Evolutionary conservation across 2,329 filamentous ascomycete species (phyloP), one percentile per base, ranked within the genome.

Genomic region (Diaporthe helianthi): DNA sequence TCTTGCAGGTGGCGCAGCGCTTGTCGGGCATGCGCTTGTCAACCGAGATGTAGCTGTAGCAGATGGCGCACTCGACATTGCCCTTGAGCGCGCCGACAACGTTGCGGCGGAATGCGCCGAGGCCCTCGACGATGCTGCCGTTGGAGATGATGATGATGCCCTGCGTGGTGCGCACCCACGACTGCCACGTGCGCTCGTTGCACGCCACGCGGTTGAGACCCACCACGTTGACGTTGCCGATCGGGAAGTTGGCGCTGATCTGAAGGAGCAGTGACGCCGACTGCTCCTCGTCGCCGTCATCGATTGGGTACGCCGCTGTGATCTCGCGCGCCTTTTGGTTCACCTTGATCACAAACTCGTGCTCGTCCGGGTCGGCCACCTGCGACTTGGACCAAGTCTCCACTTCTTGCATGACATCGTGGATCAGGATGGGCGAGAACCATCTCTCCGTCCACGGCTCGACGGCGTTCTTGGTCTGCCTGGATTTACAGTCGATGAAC

Each of bases 111-210:
- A 97, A 98, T 10, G 93, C 90, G 15, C 90, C 85, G 36, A 99
- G 83, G 1, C 94, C 96, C 74, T 98, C 95, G 66, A 94, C 92
- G 69, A 99, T 88, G 77, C 88, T 93, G 66, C 94, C 94, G 76
- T 96, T 95, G 84, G 93, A 93, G 77, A 98, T 97, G 51, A 93
- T 95, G 75, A 99, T 98, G 53, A 96, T 93, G 5, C 93, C 94
- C 74, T 98, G 93, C 4, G 93, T 95, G 9, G 90, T 93, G 76
- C 93, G 86, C 71, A 98, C 85, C 94, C 95, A 98, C 71, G 87
- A 91, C 79, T 93, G 90, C 95, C 96, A 99, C 77, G 96, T 97
- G 79, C 90, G 90, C 76, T 98, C 94, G 70, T 90, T 91, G 31
- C 98, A 93, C 0, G 93, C 93, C 2, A 98, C 93, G 15, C 95